Evolutionary conservation across 305 asterid genomes (phyloP), one percentile per base, ranked within the genome.

Genomic region (Fraxinus nigra): DNA sequence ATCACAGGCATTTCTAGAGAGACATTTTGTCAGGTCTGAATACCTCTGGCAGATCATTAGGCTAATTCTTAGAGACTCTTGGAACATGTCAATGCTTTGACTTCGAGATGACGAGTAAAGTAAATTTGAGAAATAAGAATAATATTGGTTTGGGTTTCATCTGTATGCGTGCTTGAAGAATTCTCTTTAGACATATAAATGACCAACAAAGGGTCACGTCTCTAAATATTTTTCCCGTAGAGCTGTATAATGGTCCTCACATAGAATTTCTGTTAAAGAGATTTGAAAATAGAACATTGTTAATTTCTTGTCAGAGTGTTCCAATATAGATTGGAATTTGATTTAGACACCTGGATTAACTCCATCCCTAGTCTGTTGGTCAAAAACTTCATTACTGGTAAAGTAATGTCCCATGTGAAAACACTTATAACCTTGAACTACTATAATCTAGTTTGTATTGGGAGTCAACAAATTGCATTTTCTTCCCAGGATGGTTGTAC

Each of bases 401-500:
- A 70, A 70, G 9, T 70, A 70, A 32, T 30, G 32, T 70, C 43
- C 38, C 18, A 32, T 32, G 30, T 70, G 24, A 30, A 16, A 28
- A 70, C 22, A 14, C 22, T 70, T 18, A 16, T 30, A 70, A 65
- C 37, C 20, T 70, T 4, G 43, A 70, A 70, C 11, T 32, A 70
- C 22, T 14, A 35, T 70, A 32, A 33, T 33, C 8, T 26, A 30
- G 37, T 11, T 28, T 67, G 5, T 11, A 4, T 67, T 67, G 74
- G 74, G 35, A 28, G 37, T 67, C 38, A 30, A 67, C 18, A 13
- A 28, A 67, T 70, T 70, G 69, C 83, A 74, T 83, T 81, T 86
- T 88, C 76, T 84, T 90, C 72, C 77, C 92, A 96, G 99, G 99
- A 75, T 96, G 99, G 99, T 85, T 96, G 74, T 96, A 96, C 87